Evolutionary conservation across 768 basidiomycete genomes (phyloP).

Genomic region (Dendrothele bispora): DNA sequence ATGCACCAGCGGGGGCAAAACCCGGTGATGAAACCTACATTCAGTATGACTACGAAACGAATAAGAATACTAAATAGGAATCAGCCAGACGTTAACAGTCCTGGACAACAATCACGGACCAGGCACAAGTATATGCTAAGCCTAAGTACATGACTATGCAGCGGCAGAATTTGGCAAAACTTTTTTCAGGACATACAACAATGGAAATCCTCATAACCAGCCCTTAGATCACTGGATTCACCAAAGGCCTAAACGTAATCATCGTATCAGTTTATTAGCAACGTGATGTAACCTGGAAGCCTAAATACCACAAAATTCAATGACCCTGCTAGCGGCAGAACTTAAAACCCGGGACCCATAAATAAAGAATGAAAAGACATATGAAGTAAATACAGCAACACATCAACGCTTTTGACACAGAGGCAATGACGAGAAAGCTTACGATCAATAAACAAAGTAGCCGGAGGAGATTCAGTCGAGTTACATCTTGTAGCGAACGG

Average conservation of each 20-base stretch:
- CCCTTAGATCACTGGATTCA: conserved; percentile 67
- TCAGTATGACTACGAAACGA: no score
- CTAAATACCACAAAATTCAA: conserved; percentile 49
- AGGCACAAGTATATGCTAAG: conserved; percentile 24
- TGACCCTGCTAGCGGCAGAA: conserved; percentile 40
- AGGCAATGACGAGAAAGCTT: conserved; percentile 35
- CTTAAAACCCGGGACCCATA: conserved; percentile 55
- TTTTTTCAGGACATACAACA: conserved; percentile 46
- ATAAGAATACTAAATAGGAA: no score
- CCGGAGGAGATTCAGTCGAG: conserved; percentile 55
- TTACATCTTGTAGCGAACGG: conserved; percentile 56
- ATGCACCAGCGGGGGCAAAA: conserved; percentile 50
- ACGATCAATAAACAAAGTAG: conserved; percentile 63
- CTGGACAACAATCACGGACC: conserved; percentile 54
- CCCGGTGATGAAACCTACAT: conserved; percentile 47
- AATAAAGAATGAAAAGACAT: conserved; percentile 49
- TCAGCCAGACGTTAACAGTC: no score
- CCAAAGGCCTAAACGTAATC: conserved; percentile 59
- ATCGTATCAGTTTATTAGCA: conserved; percentile 69
- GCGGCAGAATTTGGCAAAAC: background rate
- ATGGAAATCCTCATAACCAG: conserved; percentile 64
- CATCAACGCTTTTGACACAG: conserved; percentile 37
- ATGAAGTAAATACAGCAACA: conserved; percentile 38
- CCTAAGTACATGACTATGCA: background rate
- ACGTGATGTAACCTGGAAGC: conserved; percentile 63